Conservation (phyloP, 2,329 filamentous ascomycete species). For the Penicillium sp. region DNA sequence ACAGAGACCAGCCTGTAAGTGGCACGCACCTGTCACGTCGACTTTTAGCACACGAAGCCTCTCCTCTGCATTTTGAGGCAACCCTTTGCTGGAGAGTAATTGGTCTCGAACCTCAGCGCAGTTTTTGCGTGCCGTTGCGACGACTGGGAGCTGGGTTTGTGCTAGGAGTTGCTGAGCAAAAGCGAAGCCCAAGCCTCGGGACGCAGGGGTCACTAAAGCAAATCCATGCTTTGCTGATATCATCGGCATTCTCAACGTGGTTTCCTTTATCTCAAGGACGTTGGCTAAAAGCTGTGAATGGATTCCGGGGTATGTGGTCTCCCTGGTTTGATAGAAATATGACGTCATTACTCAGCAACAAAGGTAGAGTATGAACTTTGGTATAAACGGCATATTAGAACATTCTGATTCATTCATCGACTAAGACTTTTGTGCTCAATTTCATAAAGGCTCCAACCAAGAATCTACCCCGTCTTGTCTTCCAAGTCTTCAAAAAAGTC, state of each 20-base stretch:
- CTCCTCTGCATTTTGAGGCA: constrained; percentile 40
- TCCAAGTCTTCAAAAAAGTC: constrained; percentile 61
- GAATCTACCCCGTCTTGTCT: constrained; percentile 42
- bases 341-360: neutral
- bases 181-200: constrained; percentile 63
- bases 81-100: constrained; percentile 52
- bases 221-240: constrained; percentile 19
- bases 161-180: constrained; percentile 59
- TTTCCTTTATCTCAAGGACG: neutral
- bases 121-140: constrained; percentile 61
- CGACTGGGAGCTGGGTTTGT: constrained; percentile 57
- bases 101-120: constrained; percentile 49
- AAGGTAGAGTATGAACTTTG: neutral
- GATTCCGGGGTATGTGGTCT: neutral
- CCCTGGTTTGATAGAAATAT: neutral
- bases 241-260: neutral
- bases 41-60: constrained; percentile 55
- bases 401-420: neutral
- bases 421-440: neutral
- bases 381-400: neutral
- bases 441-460: neutral
- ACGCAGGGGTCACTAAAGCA: constrained; percentile 55
- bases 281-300: neutral
- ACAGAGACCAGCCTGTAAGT: neutral
- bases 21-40: constrained; percentile 56